Evolutionary conservation across 257 asterid species (phyloP), one percentile per base, ranked within the genome.

Genomic region (Lycium ferocissimum): DNA sequence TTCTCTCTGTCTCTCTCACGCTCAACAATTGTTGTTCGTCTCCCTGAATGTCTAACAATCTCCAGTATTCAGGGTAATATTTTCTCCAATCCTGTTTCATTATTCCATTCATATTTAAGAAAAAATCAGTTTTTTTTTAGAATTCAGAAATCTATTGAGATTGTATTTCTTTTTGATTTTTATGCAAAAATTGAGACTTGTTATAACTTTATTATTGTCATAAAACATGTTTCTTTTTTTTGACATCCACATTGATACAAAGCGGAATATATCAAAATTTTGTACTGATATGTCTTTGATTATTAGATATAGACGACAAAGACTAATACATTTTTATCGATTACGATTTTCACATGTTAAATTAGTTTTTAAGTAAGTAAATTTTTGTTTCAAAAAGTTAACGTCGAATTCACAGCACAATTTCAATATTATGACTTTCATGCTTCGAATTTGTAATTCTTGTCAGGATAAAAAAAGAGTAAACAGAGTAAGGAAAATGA

Each of bases 51-150:
- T 97, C 98, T 40, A 0, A 5, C 6, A 3, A 40, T 96, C 97
- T 92, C 93, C 97, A 93, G 99, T 95, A 94, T 94, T 96, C 98
- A 91, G 97, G 98, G 99, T 93, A 86, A 45, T 83, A 3, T 7
- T 49, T 20, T 26, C 33, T 26, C 33, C 33, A 26, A 26, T 26
- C 33, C 33, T 26, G 33, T 40, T 40, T 40, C 45, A 40, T 40
- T 40, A 40, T 40, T 40, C 45, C 7, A 33, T 2, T 1, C n/a
- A 40, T 6, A 40, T 75, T 20, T 12, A 75, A 40, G 4, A 6
- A 9, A 59, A 20, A 1, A 2, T 40, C 6, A 40, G 45, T 9
- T 75, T 14, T 7, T 81, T 82, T 6, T 35, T 63, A 11, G 13
- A 75, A 45, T n/a, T 45, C 18, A n/a, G 57, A 72, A 72, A 20